Evolutionary conservation across 768 basidiomycete species (phyloP), one percentile per base, ranked within the genome.

Genomic region (Leccinum arenicola): DNA sequence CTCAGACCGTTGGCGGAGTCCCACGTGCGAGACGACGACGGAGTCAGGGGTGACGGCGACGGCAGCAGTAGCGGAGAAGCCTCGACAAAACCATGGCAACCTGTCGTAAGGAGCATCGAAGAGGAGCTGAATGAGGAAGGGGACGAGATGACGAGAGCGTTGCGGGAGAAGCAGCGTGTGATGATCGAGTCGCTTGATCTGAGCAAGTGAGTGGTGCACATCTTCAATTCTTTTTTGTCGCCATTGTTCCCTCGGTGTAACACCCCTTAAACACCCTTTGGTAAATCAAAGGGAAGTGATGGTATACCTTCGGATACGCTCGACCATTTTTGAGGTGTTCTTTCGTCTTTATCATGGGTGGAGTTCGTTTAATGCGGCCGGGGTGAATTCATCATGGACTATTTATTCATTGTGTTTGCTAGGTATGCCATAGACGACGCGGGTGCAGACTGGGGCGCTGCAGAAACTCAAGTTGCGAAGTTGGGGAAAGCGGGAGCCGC

Each of bases 121-220:
- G 82, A 86, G 8, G 92, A 95, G 67, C 75, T 93, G 12, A 79
- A 89, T 21, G 86, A 87, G 61, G 94, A 91, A 0, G 95, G 91
- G 0, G 82, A 85, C 61, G 82, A 83, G 62, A 88, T 82, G 52
- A 78, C 87, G 53, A 74, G 69, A 51, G 65, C 65, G 57, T 74
- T 84, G 63, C 72, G 76, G 31, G 87, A 89, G 75, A 83, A 88
- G 72, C 95, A 98, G 74, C 80, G 88, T 23, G 89, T 90, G 73
- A 85, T 98, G 80, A 86, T 98, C 52, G 86, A 93, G 63, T 83
- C 91, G 21, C 80, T 99, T 31, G 94, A 98, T 75, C 75, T 98
- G 60, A 84, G 80, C 75, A 88, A 89, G 94, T 98, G 70, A 82
- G 92, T 80, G 50, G 40, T n/a, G 17, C 43, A 19, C 19, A 6